Evolutionary conservation across 306 rosid genomes (phyloP).

Genomic region (Abrus pulchellus): DNA sequence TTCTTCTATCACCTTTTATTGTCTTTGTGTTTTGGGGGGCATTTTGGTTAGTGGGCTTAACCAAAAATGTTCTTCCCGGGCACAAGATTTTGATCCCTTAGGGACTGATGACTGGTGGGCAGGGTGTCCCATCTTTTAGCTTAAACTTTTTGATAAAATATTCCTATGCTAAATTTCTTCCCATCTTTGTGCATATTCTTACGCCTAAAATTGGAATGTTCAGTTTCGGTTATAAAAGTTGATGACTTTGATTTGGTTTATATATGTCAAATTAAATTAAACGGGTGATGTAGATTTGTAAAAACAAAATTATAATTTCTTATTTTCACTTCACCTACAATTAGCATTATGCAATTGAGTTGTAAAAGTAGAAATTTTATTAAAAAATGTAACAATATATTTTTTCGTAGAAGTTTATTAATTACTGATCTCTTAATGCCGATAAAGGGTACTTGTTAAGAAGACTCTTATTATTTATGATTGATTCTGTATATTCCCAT

Average conservation of each 20-base stretch:
- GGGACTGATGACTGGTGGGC: not conserved
- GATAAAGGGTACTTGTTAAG: too few species aligned
- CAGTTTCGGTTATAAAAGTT: conserved; percentile 27
- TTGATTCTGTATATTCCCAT: not conserved
- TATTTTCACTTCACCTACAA: not conserved
- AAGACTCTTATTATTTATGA: not conserved
- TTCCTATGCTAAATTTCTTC: conserved; percentile 1
- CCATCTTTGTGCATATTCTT: not conserved
- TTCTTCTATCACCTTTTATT: conserved; percentile 5
- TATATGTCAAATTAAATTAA: not conserved
- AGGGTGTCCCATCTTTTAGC: conserved; percentile 15
- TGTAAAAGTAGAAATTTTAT: too few species aligned
- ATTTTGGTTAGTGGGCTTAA: not conserved
- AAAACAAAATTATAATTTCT: not conserved
- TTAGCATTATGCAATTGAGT: too few species aligned
- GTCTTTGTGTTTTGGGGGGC: not conserved
- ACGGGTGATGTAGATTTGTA: not conserved
- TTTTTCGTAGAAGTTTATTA: too few species aligned
- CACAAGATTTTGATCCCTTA: conserved; percentile 15
- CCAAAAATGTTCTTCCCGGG: not conserved
- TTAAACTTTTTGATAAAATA: not conserved
- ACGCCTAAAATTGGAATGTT: conserved; percentile 3
- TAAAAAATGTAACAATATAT: too few species aligned
- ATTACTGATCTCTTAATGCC: too few species aligned
- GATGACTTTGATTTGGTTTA: conserved; percentile 11